phyloP scores from a whole-genome alignment of 305 asterid genomes.

The Plantago coronopus region DNA sequence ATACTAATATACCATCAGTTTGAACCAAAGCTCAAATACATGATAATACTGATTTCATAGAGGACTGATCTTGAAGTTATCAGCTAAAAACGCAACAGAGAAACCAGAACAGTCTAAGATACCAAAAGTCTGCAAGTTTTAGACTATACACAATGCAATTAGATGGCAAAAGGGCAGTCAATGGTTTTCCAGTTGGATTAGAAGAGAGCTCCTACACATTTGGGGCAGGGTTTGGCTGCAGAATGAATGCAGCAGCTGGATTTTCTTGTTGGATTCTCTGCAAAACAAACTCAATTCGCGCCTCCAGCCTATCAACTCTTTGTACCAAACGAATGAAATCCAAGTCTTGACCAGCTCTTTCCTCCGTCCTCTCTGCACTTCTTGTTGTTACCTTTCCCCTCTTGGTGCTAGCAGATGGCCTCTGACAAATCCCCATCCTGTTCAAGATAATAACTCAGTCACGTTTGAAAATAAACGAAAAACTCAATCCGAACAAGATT shows the following conservation, averaged over 20 bases:
- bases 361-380: neutral
- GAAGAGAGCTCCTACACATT: constrained; percentile 2
- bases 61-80: neutral
- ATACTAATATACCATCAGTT: too few relatives aligned
- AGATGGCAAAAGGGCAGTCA: neutral
- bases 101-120: neutral
- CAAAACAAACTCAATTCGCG: constrained; percentile 3
- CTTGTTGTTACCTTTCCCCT: constrained; percentile 1
- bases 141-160: neutral
- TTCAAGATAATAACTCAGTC: neutral
- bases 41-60: neutral
- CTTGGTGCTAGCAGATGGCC: constrained; percentile 6
- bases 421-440: constrained; percentile 16
- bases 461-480: too few relatives aligned
- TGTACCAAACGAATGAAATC: constrained; percentile 4
- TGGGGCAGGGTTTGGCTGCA: neutral
- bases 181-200: neutral
- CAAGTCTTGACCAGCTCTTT: neutral
- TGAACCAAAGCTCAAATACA: neutral
- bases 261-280: constrained; percentile 12
- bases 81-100: neutral
- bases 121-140: neutral
- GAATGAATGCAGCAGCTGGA: neutral
- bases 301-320: constrained; percentile 10
- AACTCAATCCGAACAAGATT: too few relatives aligned